Base-by-base conservation (phyloP, 2,329 filamentous ascomycete genomes). In the Arthrobotrys conoides region DNA sequence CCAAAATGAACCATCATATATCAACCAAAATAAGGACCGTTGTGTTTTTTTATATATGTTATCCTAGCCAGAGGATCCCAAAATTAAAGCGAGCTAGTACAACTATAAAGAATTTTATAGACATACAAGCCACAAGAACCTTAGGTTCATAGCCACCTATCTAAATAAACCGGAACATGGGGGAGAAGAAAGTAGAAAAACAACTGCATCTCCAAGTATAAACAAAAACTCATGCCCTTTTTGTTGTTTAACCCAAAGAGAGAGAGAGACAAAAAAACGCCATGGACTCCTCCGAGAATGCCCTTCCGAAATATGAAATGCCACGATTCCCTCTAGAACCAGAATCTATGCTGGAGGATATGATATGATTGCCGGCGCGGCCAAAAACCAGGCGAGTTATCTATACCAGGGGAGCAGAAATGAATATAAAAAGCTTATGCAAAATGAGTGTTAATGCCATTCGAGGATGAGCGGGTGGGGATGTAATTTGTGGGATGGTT, bases 211-310 rank as follows among this genome's bases (percentile, higher is more conserved):
- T 51, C 66, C 44, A n/a, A 71, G 48, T 51, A 67, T 27, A 67
- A 44, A 66, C 16, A 70, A 57, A 51, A 57, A 67, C 53, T 22
- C 69, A 44, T 33, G 44, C 57, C 46, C 53, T 38, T 41, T 49
- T 41, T 67, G 24, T 48, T 5, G 16, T n/a, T 46, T 24, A 55
- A 22, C 30, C 41, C 20, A 27, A 59, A 67, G 46, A 12, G 46
- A 48, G 46, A 63, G 63, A 18, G 51, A n/a, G 20, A 22, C n/a
- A n/a, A 33, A 38, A 64, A 76, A 77, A 77, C 73, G 73, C 73
- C 73, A 71, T 64, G 59, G 73, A 77, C 73, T 77, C 73, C 73
- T 63, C 67, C 67, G 64, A 65, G 49, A 67, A 71, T 77, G 66
- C 67, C 67, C 30, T 67, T 66, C 61, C 70, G 61, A 67, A 69